A percentile compares a stretch with the other conserved stretches of the same genome.
Evolutionary conservation across 441 rosid species (phyloP).

Genomic region (Biscutella auriculata): DNA sequence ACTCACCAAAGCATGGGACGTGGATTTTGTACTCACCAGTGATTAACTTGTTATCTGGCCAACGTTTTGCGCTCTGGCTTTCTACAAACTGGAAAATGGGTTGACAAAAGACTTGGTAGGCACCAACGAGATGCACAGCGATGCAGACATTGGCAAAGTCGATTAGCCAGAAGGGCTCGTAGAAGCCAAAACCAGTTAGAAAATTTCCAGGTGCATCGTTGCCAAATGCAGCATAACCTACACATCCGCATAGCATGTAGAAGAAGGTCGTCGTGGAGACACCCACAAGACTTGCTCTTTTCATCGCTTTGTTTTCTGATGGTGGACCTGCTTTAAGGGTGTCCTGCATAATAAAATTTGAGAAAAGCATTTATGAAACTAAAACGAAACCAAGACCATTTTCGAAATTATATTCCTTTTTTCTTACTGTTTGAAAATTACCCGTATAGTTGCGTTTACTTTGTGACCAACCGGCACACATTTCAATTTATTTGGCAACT

Average conservation of each 20-base stretch:
- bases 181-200: constrained; percentile 51
- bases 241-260: constrained; percentile 39
- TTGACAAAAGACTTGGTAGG: constrained; percentile 71
- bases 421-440: too few species aligned
- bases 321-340: constrained; percentile 46
- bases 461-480: too few species aligned
- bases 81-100: too few species aligned
- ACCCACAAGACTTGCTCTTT: constrained; percentile 33
- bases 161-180: constrained; percentile 51
- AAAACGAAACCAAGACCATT: too few species aligned
- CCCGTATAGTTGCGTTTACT: too few species aligned
- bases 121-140: constrained; percentile 44
- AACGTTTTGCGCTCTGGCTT: too few species aligned
- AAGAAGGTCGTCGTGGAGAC: constrained; percentile 37
- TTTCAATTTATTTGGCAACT: too few species aligned
- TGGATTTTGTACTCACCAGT: too few species aligned
- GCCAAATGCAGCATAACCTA: constrained; percentile 58
- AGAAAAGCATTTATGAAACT: too few species aligned
- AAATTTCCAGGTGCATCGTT: constrained; percentile 46
- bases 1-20: too few species aligned
- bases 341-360: constrained; percentile 28
- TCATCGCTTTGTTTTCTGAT: constrained; percentile 50
- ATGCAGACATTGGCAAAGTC: constrained; percentile 48
- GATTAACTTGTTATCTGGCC: too few species aligned
- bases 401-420: too few species aligned